These are phyloP conservation scores for Epichloe sylvatica DNA, from an alignment of 2,329 filamentous ascomycete species.

Conservation along the genomic window DNA sequence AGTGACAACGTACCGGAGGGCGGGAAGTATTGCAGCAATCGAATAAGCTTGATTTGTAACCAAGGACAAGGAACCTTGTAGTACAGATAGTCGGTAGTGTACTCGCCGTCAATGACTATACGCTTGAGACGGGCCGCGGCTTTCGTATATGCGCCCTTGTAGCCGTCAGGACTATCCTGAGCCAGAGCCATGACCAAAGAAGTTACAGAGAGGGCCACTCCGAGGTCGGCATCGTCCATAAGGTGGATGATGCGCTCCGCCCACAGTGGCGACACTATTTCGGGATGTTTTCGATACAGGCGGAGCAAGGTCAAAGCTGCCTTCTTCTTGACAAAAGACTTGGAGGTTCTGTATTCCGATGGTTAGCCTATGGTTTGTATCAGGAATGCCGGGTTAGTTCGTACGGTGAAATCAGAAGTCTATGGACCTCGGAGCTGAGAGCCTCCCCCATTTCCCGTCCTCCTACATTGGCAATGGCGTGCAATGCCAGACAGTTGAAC, in stretches of 20 bases:
- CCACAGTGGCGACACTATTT: constrained; percentile 93
- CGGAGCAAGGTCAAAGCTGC: constrained; percentile 85
- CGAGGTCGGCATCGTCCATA: constrained; percentile 92
- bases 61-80: constrained; percentile 99
- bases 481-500: constrained; percentile 90
- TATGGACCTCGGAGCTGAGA: constrained; percentile 78
- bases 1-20: constrained; percentile 54
- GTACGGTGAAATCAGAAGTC: constrained; percentile 85
- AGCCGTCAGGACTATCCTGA: constrained; percentile 87
- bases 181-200: constrained; percentile 89
- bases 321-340: constrained; percentile 99
- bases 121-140: constrained; percentile 80
- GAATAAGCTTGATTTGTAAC: constrained; percentile 90
- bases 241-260: constrained; percentile 95
- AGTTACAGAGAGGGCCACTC: constrained; percentile 87
- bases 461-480: constrained; percentile 96
- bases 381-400: constrained; percentile 19
- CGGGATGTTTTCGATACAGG: constrained; percentile 85
- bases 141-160: constrained; percentile 88
- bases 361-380: not conserved
- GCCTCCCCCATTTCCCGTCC: constrained; percentile 98
- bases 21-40: constrained; percentile 88
- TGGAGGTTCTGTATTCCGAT: constrained; percentile 43
- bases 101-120: constrained; percentile 81
- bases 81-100: constrained; percentile 83